phyloP scores from a whole-genome alignment of 495 filamentous ascomycete genomes.

The Annulohypoxylon moriforme region DNA sequence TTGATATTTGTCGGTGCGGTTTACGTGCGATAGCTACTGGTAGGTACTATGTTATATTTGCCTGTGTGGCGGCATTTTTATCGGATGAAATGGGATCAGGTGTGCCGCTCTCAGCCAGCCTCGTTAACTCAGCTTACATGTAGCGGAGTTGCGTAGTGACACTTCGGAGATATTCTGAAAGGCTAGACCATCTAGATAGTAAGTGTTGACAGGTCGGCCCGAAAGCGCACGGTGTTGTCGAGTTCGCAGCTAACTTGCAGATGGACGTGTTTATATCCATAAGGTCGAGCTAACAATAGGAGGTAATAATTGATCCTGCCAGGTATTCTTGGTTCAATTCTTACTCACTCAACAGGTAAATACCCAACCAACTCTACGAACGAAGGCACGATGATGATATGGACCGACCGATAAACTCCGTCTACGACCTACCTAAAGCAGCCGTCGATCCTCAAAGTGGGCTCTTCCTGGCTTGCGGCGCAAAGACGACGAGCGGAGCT shows the following conservation, averaged over 20 bases:
- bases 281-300: background rate
- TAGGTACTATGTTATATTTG: no score
- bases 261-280: background rate
- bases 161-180: conserved; percentile 13
- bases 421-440: conserved; percentile 33
- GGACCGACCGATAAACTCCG: background rate
- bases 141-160: background rate
- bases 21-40: background rate
- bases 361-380: background rate
- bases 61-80: background rate
- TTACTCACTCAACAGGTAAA: background rate
- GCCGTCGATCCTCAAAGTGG: conserved; percentile 24
- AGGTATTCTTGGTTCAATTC: background rate
- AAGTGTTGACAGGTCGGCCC: conserved; percentile 15
- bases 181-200: background rate
- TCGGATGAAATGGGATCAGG: background rate
- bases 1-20: background rate
- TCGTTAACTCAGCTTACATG: conserved; percentile 4
- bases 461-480: conserved; percentile 3
- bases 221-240: background rate
- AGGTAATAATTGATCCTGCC: no score
- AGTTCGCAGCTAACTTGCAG: background rate
- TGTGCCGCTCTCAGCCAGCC: conserved; percentile 12
- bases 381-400: background rate
- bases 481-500: background rate